phyloP scores from a whole-genome alignment of 345 rosid species.

The Passiflora organensis region DNA sequence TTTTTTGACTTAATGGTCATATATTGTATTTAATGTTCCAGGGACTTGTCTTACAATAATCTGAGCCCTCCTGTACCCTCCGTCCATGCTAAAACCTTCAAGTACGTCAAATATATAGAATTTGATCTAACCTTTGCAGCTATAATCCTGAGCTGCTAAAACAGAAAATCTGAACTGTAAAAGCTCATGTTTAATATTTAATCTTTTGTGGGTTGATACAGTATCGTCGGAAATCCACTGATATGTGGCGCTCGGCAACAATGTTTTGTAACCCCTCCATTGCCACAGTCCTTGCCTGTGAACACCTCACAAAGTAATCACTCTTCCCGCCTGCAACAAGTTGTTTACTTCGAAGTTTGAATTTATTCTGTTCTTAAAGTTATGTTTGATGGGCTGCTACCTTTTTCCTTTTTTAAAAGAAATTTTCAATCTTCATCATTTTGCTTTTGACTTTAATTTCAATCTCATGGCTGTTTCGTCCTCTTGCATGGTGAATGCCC shows the following conservation, averaged over 20 bases:
- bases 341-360: slow-evolving; percentile 11
- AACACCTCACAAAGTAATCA: slow-evolving; percentile 53
- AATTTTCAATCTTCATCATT: neutral
- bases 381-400: neutral
- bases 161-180: neutral
- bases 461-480: slow-evolving; percentile 8
- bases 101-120: slow-evolving; percentile 38
- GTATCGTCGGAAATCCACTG: slow-evolving; percentile 77
- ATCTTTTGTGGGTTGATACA: slow-evolving; percentile 20
- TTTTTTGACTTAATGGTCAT: neutral
- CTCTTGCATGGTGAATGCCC: neutral
- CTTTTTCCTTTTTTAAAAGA: neutral
- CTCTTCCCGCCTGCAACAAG: slow-evolving; percentile 12
- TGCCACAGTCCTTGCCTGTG: slow-evolving; percentile 36
- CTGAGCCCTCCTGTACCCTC: slow-evolving; percentile 34
- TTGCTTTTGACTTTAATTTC: slow-evolving; percentile 11
- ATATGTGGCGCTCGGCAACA: slow-evolving; percentile 68
- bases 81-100: slow-evolving; percentile 32
- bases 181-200: slow-evolving; percentile 6
- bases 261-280: slow-evolving; percentile 54
- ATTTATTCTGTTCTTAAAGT: slow-evolving; percentile 3
- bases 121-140: slow-evolving; percentile 1
- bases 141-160: neutral
- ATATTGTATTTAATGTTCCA: slow-evolving; percentile 8
- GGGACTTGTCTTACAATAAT: slow-evolving; percentile 43